Conservation (phyloP, 345 rosid species). For the Gossypium bickii region DNA sequence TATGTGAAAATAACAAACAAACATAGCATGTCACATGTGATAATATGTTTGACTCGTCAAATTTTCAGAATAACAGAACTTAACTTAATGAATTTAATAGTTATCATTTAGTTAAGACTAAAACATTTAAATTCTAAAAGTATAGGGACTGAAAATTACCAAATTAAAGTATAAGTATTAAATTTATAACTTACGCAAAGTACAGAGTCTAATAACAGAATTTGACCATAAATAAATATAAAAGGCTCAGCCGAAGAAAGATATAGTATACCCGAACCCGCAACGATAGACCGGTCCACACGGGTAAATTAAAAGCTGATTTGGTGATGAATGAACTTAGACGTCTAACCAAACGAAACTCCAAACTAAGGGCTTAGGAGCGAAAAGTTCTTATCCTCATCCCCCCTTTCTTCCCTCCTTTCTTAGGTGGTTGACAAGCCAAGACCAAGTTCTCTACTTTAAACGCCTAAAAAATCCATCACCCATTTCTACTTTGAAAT, state of each 20-base stretch:
- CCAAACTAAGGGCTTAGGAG: not conserved
- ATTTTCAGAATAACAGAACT: too few relatives aligned
- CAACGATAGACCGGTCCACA: not conserved
- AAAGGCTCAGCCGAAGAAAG: not conserved
- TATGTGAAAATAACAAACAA: too few relatives aligned
- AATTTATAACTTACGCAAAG: too few relatives aligned
- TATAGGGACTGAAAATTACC: accelerated
- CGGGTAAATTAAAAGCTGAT: too few relatives aligned
- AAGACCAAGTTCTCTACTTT: not conserved
- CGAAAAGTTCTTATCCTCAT: slow-evolving; percentile 21
- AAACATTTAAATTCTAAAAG: too few relatives aligned
- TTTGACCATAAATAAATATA: too few relatives aligned
- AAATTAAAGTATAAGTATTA: too few relatives aligned
- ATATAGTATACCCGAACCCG: not conserved
- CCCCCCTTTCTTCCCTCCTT: slow-evolving; percentile 4
- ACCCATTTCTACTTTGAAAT: slow-evolving; percentile 25
- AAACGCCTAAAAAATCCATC: not conserved
- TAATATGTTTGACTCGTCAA: too few relatives aligned
- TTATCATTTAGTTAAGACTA: too few relatives aligned
- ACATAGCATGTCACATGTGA: too few relatives aligned
- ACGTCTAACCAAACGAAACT: not conserved
- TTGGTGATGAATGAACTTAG: not conserved
- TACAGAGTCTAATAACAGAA: too few relatives aligned
- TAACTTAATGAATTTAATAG: too few relatives aligned
- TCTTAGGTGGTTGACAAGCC: slow-evolving; percentile 1